Evolutionary conservation across 306 rosid genomes (phyloP).

Genomic region (Chamaecrista fasciculata): DNA sequence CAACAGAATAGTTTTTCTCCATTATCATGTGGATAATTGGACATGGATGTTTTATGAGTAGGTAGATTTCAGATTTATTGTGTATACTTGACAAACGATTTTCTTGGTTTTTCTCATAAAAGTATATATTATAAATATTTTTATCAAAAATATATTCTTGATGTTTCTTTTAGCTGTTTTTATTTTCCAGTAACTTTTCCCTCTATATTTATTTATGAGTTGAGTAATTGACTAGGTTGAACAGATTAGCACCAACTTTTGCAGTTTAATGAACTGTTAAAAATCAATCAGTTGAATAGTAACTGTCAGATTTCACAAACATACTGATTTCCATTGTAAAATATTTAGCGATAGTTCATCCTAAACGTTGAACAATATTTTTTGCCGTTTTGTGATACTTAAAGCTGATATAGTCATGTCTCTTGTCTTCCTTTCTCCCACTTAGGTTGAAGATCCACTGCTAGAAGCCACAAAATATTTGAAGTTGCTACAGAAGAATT

Average conservation of each 20-base stretch:
- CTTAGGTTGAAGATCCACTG: constrained; percentile 64
- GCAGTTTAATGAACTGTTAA: not conserved
- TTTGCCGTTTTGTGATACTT: not conserved
- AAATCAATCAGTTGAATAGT: not conserved
- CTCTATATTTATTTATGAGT: not conserved
- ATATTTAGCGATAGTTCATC: no score
- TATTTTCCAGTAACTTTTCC: not conserved
- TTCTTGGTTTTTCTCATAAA: not conserved
- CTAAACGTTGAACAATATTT: not conserved
- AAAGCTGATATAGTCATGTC: not conserved
- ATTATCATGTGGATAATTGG: not conserved
- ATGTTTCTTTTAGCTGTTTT: not conserved
- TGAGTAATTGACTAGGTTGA: not conserved
- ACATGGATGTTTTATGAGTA: not conserved
- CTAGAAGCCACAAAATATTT: constrained; percentile 71
- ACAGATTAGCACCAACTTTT: not conserved
- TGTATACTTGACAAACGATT: not conserved
- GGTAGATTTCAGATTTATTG: not conserved
- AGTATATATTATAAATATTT: not conserved
- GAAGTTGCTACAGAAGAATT: constrained; percentile 67
- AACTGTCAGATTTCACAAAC: not conserved
- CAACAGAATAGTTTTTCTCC: not conserved
- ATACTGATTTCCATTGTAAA: not conserved
- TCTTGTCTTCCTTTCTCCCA: not conserved
- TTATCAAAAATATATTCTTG: not conserved